Conservation (phyloP, 2,329 filamentous ascomycete genomes). For the Arthrobotrys iridis region DNA sequence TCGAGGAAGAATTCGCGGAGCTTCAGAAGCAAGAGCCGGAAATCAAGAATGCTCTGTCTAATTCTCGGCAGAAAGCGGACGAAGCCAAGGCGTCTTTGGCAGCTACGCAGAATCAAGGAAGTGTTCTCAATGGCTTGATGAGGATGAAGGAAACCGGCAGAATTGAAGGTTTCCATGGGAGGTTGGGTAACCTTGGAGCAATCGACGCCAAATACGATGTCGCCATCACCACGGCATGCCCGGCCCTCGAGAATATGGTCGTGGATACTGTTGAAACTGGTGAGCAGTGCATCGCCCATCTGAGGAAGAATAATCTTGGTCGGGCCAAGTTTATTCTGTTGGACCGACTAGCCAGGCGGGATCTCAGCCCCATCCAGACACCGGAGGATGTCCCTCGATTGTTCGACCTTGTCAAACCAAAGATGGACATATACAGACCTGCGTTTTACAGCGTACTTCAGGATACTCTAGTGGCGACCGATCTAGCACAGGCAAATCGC, state of each 20-base stretch:
- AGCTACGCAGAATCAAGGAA: constrained; percentile 89
- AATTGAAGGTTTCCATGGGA: constrained; percentile 95
- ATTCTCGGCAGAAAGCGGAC: constrained; percentile 91
- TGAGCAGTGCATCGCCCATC: constrained; percentile 97
- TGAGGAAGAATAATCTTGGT: constrained; percentile 96
- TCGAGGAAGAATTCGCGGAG: constrained; percentile 68
- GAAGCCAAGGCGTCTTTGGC: constrained; percentile 91
- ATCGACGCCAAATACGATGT: constrained; percentile 96
- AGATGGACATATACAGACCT: constrained; percentile 84
- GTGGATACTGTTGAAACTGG: constrained; percentile 95
- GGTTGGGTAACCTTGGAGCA: constrained; percentile 89
- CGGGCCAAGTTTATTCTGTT: constrained; percentile 97
- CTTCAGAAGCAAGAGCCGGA: constrained; percentile 71
- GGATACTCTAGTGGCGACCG: constrained; percentile 90
- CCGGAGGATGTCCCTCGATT: constrained; percentile 91
- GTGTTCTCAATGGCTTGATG: constrained; percentile 90
- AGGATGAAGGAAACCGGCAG: constrained; percentile 94
- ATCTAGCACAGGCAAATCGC: constrained; percentile 94
- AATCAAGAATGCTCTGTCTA: constrained; percentile 84
- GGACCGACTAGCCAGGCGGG: constrained; percentile 81
- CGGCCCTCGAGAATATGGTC: constrained; percentile 91
- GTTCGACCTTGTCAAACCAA: constrained; percentile 90
- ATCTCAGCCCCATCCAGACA: constrained; percentile 82
- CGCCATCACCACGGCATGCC: constrained; percentile 96
- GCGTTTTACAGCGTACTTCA: constrained; percentile 96